Evolutionary conservation across 768 basidiomycete genomes (phyloP).

Genomic region (Tulasnella sp.): DNA sequence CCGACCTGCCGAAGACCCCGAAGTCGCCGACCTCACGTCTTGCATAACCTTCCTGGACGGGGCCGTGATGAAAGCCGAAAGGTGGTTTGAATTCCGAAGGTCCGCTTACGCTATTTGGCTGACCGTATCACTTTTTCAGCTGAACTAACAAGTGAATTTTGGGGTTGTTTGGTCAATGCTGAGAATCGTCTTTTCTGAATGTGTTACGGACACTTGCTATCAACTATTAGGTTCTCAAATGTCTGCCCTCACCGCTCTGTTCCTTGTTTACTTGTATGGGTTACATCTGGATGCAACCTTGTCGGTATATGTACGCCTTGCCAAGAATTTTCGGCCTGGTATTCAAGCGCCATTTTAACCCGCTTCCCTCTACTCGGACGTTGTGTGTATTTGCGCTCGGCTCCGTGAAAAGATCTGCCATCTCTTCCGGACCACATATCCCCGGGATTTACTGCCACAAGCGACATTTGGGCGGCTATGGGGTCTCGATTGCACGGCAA

Average conservation of each 20-base stretch:
- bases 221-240: not conserved
- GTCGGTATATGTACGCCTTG: not conserved
- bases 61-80: not conserved
- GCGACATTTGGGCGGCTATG: not conserved
- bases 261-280: not conserved
- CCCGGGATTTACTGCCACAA: not conserved
- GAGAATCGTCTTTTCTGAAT: too few species aligned
- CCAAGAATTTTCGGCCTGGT: too few species aligned
- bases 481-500: not conserved
- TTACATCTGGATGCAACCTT: slow-evolving; percentile 2
- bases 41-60: not conserved
- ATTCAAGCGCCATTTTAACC: not conserved
- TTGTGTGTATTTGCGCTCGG: too few species aligned
- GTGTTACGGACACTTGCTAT: too few species aligned
- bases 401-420: too few species aligned
- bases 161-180: too few species aligned
- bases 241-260: not conserved
- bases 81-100: not conserved
- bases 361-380: too few species aligned
- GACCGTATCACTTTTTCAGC: too few species aligned
- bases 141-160: too few species aligned
- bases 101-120: too few species aligned
- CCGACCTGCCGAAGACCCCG: not conserved
- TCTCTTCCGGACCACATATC: not conserved
- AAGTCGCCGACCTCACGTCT: not conserved